Conservation (phyloP, 139 green algal species). For the Chlorella sp. region DNA sequence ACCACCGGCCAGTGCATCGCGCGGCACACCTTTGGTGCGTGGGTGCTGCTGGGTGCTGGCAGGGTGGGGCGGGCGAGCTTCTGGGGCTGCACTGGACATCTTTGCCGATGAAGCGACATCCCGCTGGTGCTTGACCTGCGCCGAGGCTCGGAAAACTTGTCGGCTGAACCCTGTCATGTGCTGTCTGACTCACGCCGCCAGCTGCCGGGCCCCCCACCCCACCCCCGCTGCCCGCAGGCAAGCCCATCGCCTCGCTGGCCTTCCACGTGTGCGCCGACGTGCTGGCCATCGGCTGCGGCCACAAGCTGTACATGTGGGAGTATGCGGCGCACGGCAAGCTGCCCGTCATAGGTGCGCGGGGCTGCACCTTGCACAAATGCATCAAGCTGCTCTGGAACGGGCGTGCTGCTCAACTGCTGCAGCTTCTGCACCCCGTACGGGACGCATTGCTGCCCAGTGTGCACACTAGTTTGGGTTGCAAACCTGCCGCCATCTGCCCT, state of each 20-base stretch:
- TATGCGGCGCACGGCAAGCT: conserved; percentile 46
- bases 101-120: background rate
- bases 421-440: no score
- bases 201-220: background rate
- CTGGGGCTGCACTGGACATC: background rate
- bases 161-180: no score
- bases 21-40: conserved; percentile 73
- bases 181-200: background rate
- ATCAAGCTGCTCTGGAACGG: background rate
- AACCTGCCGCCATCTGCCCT: no score
- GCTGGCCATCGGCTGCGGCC: conserved; percentile 85
- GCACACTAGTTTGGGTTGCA: no score
- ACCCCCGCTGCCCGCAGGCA: conserved; percentile 52
- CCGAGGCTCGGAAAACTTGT: no score
- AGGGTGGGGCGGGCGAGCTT: no score
- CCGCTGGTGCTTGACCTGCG: background rate
- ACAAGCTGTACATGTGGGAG: conserved; percentile 77
- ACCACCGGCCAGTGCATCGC: conserved; percentile 68
- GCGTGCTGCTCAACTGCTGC: background rate
- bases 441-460: no score
- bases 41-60: background rate
- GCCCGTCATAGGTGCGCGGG: conserved; percentile 31
- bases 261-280: conserved; percentile 74
- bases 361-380: background rate
- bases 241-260: conserved; percentile 87